phyloP scores from a whole-genome alignment of 2,329 filamentous ascomycete genomes.

The Pochonia chlamydosporia region DNA sequence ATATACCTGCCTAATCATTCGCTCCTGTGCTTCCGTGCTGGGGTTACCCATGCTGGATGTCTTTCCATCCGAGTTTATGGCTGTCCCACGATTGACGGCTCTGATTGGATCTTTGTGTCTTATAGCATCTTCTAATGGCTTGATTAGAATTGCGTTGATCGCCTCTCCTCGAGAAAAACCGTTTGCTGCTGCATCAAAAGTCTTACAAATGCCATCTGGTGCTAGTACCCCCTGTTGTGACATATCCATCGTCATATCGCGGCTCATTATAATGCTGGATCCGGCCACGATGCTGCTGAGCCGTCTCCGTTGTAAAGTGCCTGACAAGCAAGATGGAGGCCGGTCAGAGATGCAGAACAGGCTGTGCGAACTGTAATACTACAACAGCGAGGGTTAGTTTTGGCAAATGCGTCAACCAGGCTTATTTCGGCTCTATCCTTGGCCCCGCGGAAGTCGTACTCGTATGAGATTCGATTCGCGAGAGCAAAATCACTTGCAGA shows the following conservation, averaged over 20 bases:
- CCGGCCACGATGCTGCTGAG: slow-evolving; percentile 24
- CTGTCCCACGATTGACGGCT: slow-evolving; percentile 31
- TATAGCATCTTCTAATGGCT: slow-evolving; percentile 39
- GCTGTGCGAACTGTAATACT: slow-evolving; percentile 29
- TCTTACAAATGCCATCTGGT: slow-evolving; percentile 23
- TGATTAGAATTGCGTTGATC: slow-evolving; percentile 36
- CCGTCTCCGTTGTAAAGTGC: slow-evolving; percentile 19
- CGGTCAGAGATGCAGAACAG: slow-evolving; percentile 30
- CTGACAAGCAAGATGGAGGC: slow-evolving; percentile 30
- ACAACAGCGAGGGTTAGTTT: neutral
- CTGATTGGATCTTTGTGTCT: slow-evolving; percentile 38
- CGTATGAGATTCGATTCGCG: slow-evolving; percentile 17
- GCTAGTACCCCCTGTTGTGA: slow-evolving; percentile 30
- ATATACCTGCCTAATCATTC: slow-evolving; percentile 23
- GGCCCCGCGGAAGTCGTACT: slow-evolving; percentile 9
- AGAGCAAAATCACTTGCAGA: slow-evolving; percentile 15
- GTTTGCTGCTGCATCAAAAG: slow-evolving; percentile 38
- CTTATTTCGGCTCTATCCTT: too few relatives aligned
- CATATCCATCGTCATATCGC: slow-evolving; percentile 20
- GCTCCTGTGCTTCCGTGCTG: slow-evolving; percentile 24
- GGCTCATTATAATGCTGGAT: slow-evolving; percentile 23
- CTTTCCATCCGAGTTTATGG: slow-evolving; percentile 36
- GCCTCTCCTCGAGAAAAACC: slow-evolving; percentile 49
- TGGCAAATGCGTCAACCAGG: too few relatives aligned
- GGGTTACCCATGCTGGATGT: slow-evolving; percentile 35